Evolutionary conservation across 2,329 filamentous ascomycete species (phyloP), one percentile per base, ranked within the genome.

Genomic region (Colletotrichum cordylinicola): DNA sequence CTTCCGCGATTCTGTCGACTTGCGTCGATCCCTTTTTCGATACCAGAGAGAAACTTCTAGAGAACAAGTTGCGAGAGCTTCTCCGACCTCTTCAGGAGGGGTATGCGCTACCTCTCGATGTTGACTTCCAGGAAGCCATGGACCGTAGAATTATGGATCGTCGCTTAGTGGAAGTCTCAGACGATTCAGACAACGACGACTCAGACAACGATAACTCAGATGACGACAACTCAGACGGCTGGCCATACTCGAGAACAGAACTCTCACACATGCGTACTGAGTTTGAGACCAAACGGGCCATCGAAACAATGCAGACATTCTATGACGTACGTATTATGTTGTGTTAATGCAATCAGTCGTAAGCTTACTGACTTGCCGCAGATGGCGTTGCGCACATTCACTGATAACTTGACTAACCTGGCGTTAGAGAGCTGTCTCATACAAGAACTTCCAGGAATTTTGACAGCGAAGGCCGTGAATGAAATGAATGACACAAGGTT

Each of bases 341-440:
- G n/a, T 21, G 16, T 16, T 16, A 13, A 4, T 4, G 15, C 15
- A 4, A 27, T 6, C 6, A 15, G 21, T 5, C 35, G 18, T 68
- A 62, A 39, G 8, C 35, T 60, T 6, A 66, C 21, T 58, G 31
- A 65, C 21, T 16, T 24, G 33, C 10, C 48, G 7, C 8, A 88
- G 86, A 85, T 86, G 79, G 85, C 86, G 2, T 81, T 86, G 4
- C 78, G 85, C 15, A 87, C 85, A 0, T 89, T 90, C 64, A 82
- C 86, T 4, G 86, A 90, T 6, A 89, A 89, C 24, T 81, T 90
- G 12, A 82, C 86, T 21, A 88, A 84, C n/a, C 81, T 90, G 1
- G 88, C 84, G 0, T 82, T 89, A 1, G 89, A 90, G 77, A 87
- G 86, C 37, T 89, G 87, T 60, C 84, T 91, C 1, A 79, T 90